These are phyloP conservation scores for Dipteronia dyeriana DNA, from an alignment of 345 rosid genomes.

Conservation along the genomic window DNA sequence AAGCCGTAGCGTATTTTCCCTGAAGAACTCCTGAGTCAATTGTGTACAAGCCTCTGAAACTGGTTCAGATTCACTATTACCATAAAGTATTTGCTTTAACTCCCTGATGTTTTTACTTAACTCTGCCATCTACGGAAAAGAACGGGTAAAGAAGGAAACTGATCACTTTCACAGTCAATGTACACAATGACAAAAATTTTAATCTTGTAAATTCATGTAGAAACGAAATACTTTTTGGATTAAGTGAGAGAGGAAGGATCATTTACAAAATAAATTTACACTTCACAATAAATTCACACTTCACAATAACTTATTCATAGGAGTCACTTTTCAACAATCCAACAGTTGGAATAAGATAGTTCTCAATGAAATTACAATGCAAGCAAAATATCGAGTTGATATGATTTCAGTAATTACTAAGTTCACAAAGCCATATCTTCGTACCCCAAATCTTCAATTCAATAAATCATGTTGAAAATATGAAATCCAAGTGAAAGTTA, in stretches of 20 bases:
- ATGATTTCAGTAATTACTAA: neutral
- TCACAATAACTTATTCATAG: neutral
- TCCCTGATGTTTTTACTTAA: conserved; percentile 76
- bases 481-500: neutral
- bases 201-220: neutral
- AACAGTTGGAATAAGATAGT: neutral
- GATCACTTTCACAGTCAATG: neutral
- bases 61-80: conserved; percentile 96
- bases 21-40: conserved; percentile 92
- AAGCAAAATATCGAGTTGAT: neutral
- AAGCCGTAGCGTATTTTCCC: conserved; percentile 74
- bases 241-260: neutral
- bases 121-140: conserved; percentile 68
- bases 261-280: neutral
- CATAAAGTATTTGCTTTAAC: conserved; percentile 85
- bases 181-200: no score
- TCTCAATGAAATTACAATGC: neutral
- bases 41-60: conserved; percentile 88
- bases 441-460: neutral
- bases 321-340: neutral
- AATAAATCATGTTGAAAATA: neutral
- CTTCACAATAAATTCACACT: neutral
- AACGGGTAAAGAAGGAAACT: neutral
- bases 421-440: neutral
- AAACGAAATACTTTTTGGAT: neutral